Evolutionary conservation across 164 flowering plant genomes (phyloP), one percentile per base, ranked within the genome.

Genomic region (Piper longum): DNA sequence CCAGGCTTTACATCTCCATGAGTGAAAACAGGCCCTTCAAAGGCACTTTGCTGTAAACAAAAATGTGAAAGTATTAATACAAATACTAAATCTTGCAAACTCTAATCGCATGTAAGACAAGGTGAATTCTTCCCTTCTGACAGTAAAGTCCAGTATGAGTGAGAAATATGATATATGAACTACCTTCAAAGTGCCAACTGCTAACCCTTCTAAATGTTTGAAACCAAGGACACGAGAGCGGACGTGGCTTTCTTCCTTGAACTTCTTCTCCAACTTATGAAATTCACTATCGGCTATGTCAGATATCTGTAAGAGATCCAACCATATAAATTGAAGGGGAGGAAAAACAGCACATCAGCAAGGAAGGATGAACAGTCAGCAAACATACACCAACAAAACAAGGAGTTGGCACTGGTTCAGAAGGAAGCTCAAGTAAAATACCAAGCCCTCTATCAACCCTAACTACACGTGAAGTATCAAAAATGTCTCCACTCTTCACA

Each of bases 1-100:
- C 99, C 99, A 64, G 99, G 99, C 82, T 83, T 90, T 54, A 85
- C 91, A 81, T 93, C 99, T 19, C 92, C 77, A 70, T 89, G 97
- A 62, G 91, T 83, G 77, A 90, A 87, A 52, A 87, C 81, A 56
- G 86, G 71, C 3, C 91, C 96, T 74, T 90, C 97, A 70, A 93
- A 79, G 13, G 92, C 92, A 81, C 85, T 85, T 61, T 83, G 86
- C 97, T 92, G 83, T 62, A 26, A 42, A 41, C 16, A 51, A 70
- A 41, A 65, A 70, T 8, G 2, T 52, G 2, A 60, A 26, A 26
- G 39, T n/a, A 67, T 52, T 14, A 16, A 7, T 54, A 51, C 36
- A 26, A 4, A 18, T 26, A 14, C 41, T 57, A 57, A 57, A 1
- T 44, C 2, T 14, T 52, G 4, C 51, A 61, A 19, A 39, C 52